Base-by-base conservation (phyloP, 306 rosid genomes). In the Glycine soja region DNA sequence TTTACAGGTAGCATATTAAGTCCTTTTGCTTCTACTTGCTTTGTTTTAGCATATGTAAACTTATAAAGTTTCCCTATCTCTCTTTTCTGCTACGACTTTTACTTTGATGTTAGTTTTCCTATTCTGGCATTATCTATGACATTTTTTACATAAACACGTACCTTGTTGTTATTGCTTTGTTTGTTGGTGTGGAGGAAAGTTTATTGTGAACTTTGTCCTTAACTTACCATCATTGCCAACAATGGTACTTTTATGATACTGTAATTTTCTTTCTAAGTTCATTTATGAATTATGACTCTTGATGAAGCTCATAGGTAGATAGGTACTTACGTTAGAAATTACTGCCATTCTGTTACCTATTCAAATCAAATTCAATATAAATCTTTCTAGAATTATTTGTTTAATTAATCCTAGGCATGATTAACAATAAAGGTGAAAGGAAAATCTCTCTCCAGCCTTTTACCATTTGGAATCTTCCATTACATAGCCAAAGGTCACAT, bases 1-100 rank as follows among this genome's bases (percentile, higher is more conserved):
- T 46, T 83, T 94, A 77, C 98, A 94, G 93, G 98, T 92, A 82
- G 3, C 75, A 73, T 53, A 16, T 59, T 36, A 48, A 77, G 80
- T 69, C 54, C 48, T 10, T 12, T 68, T 48, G 75, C 70, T 81
- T 66, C n/a, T 78, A 38, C 79, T 70, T 79, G 66, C 74, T 77
- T 71, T 52, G 56, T 71, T 73, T 24, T 57, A 75, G 64, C 82
- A 51, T 64, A 30, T 76, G 9, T 70, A 50, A 64, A 57, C 53
- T 62, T 30, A 24, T 13, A 10, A 70, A 51, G 4, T 36, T 2
- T 45, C 45, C 56, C 43, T 15, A 42, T 36, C 48, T 59, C 47
- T 69, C 80, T 38, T 24, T 36, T 36, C 43, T 40, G 19, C 76
- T 48, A 11, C 30, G 34, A 43, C 24, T 69, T 67, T 30, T 50